These are phyloP conservation scores for Brachypodium distachyon DNA, from an alignment of 202 grass and related monocot species.

Conservation along the genomic window DNA sequence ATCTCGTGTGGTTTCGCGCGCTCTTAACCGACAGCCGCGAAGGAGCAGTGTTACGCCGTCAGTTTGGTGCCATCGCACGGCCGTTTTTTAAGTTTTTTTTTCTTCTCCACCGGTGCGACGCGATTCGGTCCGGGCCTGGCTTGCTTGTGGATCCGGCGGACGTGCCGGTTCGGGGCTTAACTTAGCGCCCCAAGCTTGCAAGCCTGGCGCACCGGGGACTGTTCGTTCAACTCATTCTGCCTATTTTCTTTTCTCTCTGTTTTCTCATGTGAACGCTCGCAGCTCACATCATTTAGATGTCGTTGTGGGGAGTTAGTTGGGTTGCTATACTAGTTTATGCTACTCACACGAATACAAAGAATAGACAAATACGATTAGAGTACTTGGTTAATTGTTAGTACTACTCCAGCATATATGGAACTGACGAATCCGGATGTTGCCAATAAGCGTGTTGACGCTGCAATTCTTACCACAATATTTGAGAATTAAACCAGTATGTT, in stretches of 20 bases:
- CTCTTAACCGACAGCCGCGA: constrained; percentile 15
- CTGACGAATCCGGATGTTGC: no score
- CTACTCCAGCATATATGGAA: no score
- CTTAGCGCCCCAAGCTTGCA: constrained; percentile 30
- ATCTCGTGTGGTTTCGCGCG: neutral
- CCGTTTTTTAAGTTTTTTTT: constrained; percentile 9
- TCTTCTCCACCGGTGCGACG: neutral
- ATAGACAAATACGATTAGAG: neutral
- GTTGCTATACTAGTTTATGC: neutral
- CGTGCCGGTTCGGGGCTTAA: constrained; percentile 6
- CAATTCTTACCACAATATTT: no score
- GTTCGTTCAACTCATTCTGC: neutral
- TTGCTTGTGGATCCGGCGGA: constrained; percentile 16
- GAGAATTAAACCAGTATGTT: no score
- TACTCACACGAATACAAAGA: no score
- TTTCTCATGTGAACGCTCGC: no score
- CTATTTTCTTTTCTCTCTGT: neutral
- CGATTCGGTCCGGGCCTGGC: neutral
- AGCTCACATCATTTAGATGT: neutral
- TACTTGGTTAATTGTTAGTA: neutral
- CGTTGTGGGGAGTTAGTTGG: neutral
- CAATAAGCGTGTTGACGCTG: no score
- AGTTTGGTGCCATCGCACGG: constrained; percentile 1
- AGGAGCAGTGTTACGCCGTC: neutral
- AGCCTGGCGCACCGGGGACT: neutral